Evolutionary conservation across 2,329 filamentous ascomycete genomes (phyloP), one percentile per base, ranked within the genome.

Genomic region (Alternaria gansuensis): DNA sequence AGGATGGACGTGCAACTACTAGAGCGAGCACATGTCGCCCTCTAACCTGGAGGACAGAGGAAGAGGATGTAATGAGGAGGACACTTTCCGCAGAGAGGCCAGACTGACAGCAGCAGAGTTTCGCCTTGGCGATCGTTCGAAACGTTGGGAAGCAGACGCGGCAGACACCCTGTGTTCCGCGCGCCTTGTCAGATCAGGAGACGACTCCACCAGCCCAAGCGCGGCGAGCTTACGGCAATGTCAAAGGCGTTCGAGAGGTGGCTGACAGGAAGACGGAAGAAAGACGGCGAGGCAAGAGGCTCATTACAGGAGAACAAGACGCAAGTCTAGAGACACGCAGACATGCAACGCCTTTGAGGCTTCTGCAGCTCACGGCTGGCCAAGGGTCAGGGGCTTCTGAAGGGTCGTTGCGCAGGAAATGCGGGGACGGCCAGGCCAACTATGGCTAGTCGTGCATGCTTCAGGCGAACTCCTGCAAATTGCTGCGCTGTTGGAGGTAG

Each of bases 261-360:
- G 57, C 55, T 70, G 62, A 63, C 63, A 69, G 67, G 54, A 62
- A 66, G 58, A 63, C 40, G 63, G 60, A 62, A 62, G 57, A 55
- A 70, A 64, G 58, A 60, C 59, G 64, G 69, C 61, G 66, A 64
- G 64, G 65, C 66, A 72, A 63, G 66, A 69, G 69, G 64, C 64
- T 72, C 73, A 74, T 74, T 66, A 70, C 73, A 73, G 66, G 73
- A 68, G 62, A 66, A 64, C 66, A 72, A 72, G 68, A 66, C 69
- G 71, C 65, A 72, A 65, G 64, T 67, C 63, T 46, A 71, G 66
- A 71, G 65, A 66, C 68, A 69, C 64, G 72, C 71, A 73, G 68
- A 71, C 66, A 54, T 66, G 59, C 70, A 75, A 76, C 74, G 73
- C 74, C 74, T 77, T 77, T 77, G 75, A 77, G 74, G 75, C 72